Conservation (phyloP, 169 alveolate genomes). For the Cryptosporidium ubiquitum region DNA sequence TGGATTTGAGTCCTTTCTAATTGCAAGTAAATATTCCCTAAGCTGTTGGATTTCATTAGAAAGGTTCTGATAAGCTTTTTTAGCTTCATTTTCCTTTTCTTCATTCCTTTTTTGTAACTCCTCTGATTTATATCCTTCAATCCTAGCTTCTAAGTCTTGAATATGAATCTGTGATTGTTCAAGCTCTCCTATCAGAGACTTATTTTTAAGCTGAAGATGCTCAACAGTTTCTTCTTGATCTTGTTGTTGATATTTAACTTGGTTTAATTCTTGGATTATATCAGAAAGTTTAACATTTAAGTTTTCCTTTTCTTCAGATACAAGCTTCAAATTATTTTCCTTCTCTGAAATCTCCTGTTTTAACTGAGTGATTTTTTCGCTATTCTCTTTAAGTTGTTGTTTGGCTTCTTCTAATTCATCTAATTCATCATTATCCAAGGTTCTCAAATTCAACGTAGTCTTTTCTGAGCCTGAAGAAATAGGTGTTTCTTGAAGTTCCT, state of each 20-base stretch:
- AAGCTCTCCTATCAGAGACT: constrained; percentile 37
- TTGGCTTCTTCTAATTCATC: constrained; percentile 71
- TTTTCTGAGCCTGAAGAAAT: constrained; percentile 1
- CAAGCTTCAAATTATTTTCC: constrained; percentile 1
- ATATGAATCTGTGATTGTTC: constrained; percentile 65
- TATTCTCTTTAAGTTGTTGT: constrained; percentile 62
- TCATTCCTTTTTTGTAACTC: constrained; percentile 18
- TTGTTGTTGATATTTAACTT: constrained; percentile 65
- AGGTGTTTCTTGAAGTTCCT: background rate
- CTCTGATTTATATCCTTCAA: constrained; percentile 7
- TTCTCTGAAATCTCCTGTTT: constrained; percentile 30
- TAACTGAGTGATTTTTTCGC: constrained; percentile 59
- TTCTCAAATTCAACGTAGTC: background rate
- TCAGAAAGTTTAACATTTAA: constrained; percentile 50
- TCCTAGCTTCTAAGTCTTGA: constrained; percentile 40
- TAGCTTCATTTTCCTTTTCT: constrained; percentile 43
- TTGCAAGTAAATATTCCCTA: constrained; percentile 30
- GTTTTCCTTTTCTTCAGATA: constrained; percentile 56
- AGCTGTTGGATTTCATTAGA: constrained; percentile 15
- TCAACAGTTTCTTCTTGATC: constrained; percentile 60
- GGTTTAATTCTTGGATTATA: constrained; percentile 20
- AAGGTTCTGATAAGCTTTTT: constrained; percentile 35
- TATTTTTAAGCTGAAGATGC: constrained; percentile 43
- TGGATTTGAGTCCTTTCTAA: background rate
- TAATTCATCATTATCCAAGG: constrained; percentile 14